These are phyloP conservation scores for Aureobasidium pullulans DNA, from an alignment of 2,329 filamentous ascomycete genomes.

Conservation along the genomic window DNA sequence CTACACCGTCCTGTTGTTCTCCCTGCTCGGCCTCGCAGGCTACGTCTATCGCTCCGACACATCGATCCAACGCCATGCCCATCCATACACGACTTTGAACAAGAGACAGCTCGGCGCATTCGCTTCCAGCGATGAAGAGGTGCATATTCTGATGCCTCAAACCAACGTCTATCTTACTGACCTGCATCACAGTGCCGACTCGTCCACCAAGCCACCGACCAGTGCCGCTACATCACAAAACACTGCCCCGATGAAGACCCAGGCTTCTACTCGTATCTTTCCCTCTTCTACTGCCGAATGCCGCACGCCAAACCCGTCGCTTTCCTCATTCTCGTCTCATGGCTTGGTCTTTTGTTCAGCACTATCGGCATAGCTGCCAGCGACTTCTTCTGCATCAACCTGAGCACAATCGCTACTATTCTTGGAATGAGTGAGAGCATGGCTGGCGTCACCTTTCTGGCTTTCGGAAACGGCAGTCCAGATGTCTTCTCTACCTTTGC, in stretches of 20 bases:
- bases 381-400: constrained; percentile 96
- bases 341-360: constrained; percentile 85
- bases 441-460: constrained; percentile 90
- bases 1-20: constrained; percentile 14
- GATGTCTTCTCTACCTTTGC: constrained; percentile 99
- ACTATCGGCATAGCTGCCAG: constrained; percentile 97
- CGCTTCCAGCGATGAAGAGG: constrained; percentile 30
- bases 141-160: constrained; percentile 3
- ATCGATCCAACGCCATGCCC: neutral
- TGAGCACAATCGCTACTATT: constrained; percentile 83
- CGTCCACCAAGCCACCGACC: constrained; percentile 63
- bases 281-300: constrained; percentile 82
- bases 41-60: neutral
- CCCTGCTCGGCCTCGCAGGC: constrained; percentile 13
- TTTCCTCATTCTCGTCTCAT: constrained; percentile 70
- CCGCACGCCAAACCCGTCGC: constrained; percentile 62
- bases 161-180: neutral
- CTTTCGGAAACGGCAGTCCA: constrained; percentile 94
- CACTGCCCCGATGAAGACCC: constrained; percentile 87
- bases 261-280: constrained; percentile 79
- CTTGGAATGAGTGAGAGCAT: constrained; percentile 93
- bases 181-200: constrained; percentile 56
- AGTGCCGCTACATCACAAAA: constrained; percentile 76
- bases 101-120: constrained; percentile 1
- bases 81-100: neutral